Base-by-base conservation (phyloP, 495 filamentous ascomycete genomes). In the Endocarpon pusillum region DNA sequence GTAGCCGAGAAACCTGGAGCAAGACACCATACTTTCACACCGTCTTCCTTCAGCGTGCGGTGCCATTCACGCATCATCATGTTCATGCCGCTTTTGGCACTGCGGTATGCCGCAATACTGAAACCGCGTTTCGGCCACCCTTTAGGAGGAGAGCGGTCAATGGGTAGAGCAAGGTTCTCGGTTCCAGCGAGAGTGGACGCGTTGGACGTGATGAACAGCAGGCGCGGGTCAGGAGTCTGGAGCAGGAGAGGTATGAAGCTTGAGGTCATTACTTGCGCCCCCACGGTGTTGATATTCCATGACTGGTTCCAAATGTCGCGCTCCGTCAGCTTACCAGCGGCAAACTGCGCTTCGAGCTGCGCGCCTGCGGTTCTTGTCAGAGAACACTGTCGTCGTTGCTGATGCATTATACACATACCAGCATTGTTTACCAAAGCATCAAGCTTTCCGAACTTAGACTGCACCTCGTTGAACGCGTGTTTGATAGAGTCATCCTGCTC, bases 21-120 rank as follows among this genome's bases (percentile, higher is more conserved):
- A 10, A 76, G 45, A 15, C 45, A 43, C 54, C 56, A 77, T 0
- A 69, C 60, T 47, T 77, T 77, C 1, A 77, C 71, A 0, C 67
- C 67, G 36, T 78, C 73, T 12, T 65, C 57, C 36, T 55, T 53
- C 32, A 78, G 44, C 5, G 58, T 42, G 4, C 59, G 51, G 16
- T 40, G 18, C 71, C 70, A 79, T 35, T 69, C 63, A 21, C 60
- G 53, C 69, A 76, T 72, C 51, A 75, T 22, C 73, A 77, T 78
- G 38, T 78, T 76, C 43, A 79, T 36, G 5, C 63, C 73, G 0
- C 69, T 62, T 54, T 79, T 78, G 19, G 53, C 46, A 32, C 50
- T 53, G 6, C 70, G 58, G 41, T 78, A 76, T 2, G 55, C 51
- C 0, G 48, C 36, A 2, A 55, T 35, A 11, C 11, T 22, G 20